Conservation (phyloP, 2,329 filamentous ascomycete species). For the Ceratocystis lukuohia region DNA sequence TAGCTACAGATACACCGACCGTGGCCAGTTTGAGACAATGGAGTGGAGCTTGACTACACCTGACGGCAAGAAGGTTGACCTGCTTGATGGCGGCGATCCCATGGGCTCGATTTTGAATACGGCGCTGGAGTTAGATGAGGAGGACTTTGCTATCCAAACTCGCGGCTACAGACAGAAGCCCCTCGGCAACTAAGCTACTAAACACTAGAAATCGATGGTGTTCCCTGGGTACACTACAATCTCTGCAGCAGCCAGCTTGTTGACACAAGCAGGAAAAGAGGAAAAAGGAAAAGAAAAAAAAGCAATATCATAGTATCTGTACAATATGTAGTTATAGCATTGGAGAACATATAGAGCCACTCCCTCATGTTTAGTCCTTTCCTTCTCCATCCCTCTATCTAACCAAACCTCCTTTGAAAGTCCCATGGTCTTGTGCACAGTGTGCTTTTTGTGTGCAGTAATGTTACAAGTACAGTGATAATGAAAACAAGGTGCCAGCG, state of each 20-base stretch:
- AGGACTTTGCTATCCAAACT: conserved; percentile 29
- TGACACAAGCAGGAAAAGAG: too few relatives aligned
- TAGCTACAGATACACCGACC: conserved; percentile 51
- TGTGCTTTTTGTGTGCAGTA: conserved; percentile 9
- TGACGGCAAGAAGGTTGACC: conserved; percentile 49
- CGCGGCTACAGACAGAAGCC: conserved; percentile 41
- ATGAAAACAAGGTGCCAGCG: conserved; percentile 1
- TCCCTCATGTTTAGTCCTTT: conserved; percentile 1
- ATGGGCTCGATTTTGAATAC: conserved; percentile 42
- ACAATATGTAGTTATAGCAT: conserved; percentile 13
- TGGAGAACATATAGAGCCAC: conserved; percentile 12
- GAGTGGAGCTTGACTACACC: conserved; percentile 74
- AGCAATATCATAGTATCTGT: conserved; percentile 11
- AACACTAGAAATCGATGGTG: not conserved
- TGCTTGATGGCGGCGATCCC: conserved; percentile 60
- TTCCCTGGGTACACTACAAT: too few relatives aligned
- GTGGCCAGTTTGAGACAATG: conserved; percentile 64
- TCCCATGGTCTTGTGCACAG: conserved; percentile 6
- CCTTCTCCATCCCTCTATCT: not conserved
- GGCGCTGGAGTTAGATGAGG: conserved; percentile 27
- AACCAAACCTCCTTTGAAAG: not conserved
- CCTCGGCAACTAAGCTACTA: not conserved
- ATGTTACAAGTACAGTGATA: conserved; percentile 18
- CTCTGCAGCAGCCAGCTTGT: not conserved
- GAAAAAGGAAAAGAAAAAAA: too few relatives aligned